Conservation (phyloP, 129 eudicot species). For the Lonicera japonica region DNA sequence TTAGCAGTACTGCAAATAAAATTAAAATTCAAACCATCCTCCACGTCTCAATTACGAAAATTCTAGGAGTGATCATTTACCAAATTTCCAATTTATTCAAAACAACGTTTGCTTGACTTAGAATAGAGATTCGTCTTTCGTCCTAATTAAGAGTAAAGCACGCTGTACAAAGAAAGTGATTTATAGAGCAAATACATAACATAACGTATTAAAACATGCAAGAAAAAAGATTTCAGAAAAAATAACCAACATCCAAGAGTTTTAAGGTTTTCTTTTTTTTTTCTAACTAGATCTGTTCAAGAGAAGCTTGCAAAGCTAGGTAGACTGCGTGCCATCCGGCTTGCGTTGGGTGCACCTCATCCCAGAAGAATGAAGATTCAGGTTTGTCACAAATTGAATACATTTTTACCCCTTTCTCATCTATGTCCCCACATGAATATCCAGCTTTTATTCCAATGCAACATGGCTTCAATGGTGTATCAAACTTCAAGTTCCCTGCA, state of each 20-base stretch:
- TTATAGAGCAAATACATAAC: too few relatives aligned
- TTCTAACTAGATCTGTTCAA: slow-evolving; percentile 26
- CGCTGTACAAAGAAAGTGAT: too few relatives aligned
- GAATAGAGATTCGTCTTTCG: too few relatives aligned
- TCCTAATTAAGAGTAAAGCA: too few relatives aligned
- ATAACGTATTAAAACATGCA: too few relatives aligned
- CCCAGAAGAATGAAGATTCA: slow-evolving; percentile 66
- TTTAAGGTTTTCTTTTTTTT: too few relatives aligned
- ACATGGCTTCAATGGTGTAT: slow-evolving; percentile 76
- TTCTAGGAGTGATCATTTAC: too few relatives aligned
- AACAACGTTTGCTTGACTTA: too few relatives aligned
- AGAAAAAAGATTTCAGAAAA: background rate
- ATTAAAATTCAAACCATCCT: too few relatives aligned
- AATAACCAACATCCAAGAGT: background rate
- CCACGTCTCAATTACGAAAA: too few relatives aligned
- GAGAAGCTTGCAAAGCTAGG: slow-evolving; percentile 29
- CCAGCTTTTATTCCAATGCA: slow-evolving; percentile 33
- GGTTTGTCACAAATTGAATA: slow-evolving; percentile 59
- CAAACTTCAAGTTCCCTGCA: slow-evolving; percentile 52
- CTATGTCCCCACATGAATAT: slow-evolving; percentile 42
- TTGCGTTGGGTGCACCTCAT: slow-evolving; percentile 60
- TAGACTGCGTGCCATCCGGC: slow-evolving; percentile 75
- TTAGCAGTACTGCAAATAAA: too few relatives aligned
- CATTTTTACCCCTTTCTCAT: slow-evolving; percentile 40
- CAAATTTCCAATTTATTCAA: too few relatives aligned